These are phyloP conservation scores for Neofusicoccum kwambonambiense DNA, from an alignment of 2,329 filamentous ascomycete genomes.

Conservation along the genomic window DNA sequence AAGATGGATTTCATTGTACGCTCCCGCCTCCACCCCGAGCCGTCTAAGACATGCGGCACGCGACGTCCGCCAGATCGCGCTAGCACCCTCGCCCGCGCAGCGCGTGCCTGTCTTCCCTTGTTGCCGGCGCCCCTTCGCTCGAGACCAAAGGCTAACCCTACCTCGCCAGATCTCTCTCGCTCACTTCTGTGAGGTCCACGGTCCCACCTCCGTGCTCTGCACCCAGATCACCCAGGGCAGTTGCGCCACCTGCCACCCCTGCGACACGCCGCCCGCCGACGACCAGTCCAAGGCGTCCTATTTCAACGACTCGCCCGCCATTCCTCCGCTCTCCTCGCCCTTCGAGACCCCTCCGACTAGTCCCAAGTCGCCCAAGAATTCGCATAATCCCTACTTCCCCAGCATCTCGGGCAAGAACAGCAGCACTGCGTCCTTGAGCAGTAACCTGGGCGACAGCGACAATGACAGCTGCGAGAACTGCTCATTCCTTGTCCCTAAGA, in stretches of 20 bases:
- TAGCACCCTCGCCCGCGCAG: constrained; percentile 23
- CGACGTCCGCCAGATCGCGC: constrained; percentile 11
- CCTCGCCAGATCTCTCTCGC: constrained; percentile 57
- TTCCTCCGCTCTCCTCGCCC: constrained; percentile 34
- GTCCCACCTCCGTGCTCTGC: constrained; percentile 61
- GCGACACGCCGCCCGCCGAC: constrained; percentile 42
- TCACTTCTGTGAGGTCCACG: constrained; percentile 63
- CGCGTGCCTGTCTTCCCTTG: constrained; percentile 15
- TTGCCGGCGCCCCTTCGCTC: constrained; percentile 1
- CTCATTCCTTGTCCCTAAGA: constrained; percentile 54
- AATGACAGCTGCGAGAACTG: constrained; percentile 59
- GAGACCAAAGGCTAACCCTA: constrained; percentile 24
- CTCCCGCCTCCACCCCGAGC: background rate
- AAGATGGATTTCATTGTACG: constrained; percentile 42
- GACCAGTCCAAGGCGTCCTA: constrained; percentile 35
- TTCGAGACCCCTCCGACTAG: constrained; percentile 43
- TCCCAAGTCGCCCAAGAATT: constrained; percentile 34
- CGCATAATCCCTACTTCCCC: constrained; percentile 52
- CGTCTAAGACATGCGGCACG: constrained; percentile 21
- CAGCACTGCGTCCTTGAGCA: constrained; percentile 30
- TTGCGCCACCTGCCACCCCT: constrained; percentile 53
- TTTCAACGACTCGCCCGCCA: constrained; percentile 29
- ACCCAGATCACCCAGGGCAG: constrained; percentile 57
- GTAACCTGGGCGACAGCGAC: constrained; percentile 41
- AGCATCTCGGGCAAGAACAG: constrained; percentile 25